Evolutionary conservation across 495 filamentous ascomycete species (phyloP).

Genomic region (Podospora bellae-mahoneyi): DNA sequence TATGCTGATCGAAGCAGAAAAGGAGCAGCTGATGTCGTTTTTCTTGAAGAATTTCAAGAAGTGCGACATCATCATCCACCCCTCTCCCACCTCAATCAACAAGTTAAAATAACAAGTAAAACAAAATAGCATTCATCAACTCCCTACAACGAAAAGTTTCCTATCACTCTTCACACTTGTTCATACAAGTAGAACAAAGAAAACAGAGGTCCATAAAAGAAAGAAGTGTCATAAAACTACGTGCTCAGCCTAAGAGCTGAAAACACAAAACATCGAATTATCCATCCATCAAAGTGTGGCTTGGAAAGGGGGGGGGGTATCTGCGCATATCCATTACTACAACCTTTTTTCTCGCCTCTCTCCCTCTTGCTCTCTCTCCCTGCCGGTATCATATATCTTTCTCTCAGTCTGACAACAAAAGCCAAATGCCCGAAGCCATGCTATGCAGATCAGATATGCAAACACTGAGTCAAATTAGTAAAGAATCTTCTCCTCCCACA

Average conservation of each 20-base stretch:
- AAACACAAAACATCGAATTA: neutral
- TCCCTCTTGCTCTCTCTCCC: neutral
- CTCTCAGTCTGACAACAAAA: neutral
- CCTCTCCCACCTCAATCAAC: neutral
- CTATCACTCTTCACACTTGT: too few relatives aligned
- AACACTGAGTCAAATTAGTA: constrained; percentile 35
- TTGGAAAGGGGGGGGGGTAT: neutral
- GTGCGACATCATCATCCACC: neutral
- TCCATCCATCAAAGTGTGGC: neutral
- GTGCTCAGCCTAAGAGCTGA: neutral
- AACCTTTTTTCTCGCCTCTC: neutral
- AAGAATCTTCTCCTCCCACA: constrained; percentile 69
- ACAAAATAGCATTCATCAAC: neutral
- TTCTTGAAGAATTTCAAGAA: too few relatives aligned
- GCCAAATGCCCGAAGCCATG: neutral
- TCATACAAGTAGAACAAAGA: neutral
- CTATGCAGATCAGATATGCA: neutral
- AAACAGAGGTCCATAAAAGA: neutral
- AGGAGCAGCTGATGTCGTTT: too few relatives aligned
- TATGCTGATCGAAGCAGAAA: constrained; percentile 50
- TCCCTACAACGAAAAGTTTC: too few relatives aligned
- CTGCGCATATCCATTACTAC: neutral
- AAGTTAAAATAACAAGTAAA: neutral
- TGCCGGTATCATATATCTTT: neutral
- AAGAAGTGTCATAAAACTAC: neutral